Evolutionary conservation across 352 stramenopile species (phyloP).

Genomic region (Globisporangium cystogenes): DNA sequence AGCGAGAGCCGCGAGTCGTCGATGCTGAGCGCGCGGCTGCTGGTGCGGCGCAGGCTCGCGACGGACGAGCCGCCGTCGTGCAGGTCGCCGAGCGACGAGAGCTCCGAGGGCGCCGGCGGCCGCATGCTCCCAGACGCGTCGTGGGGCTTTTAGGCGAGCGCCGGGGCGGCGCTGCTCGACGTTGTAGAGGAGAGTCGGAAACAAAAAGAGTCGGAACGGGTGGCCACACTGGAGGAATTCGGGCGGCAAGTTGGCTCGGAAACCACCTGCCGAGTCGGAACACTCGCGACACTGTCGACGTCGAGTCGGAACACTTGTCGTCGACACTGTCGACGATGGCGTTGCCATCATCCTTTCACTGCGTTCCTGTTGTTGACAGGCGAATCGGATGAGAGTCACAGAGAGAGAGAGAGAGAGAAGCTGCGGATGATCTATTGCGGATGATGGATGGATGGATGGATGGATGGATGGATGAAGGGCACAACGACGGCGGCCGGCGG

Average conservation of each 20-base stretch:
- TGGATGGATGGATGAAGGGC: background rate
- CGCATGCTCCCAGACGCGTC: conserved; percentile 5
- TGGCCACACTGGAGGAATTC: too few relatives aligned
- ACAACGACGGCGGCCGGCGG: background rate
- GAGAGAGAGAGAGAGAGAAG: too few relatives aligned
- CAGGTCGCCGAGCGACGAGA: conserved; percentile 13
- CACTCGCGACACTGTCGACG: too few relatives aligned
- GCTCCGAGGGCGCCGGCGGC: conserved; percentile 6
- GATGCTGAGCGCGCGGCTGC: background rate
- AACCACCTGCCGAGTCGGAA: background rate
- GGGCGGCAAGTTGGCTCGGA: too few relatives aligned
- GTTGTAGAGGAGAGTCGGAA: background rate
- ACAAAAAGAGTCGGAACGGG: background rate
- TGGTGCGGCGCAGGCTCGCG: conserved; percentile 1
- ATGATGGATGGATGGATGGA: background rate
- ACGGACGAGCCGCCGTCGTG: conserved; percentile 8
- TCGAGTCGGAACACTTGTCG: too few relatives aligned
- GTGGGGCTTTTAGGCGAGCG: background rate
- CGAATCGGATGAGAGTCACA: too few relatives aligned
- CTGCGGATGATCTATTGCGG: background rate
- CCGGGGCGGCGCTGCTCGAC: background rate
- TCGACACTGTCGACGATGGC: too few relatives aligned
- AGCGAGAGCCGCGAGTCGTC: background rate
- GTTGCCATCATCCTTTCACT: too few relatives aligned
- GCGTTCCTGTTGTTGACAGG: too few relatives aligned